A percentile compares a stretch with the other conserved stretches of the same genome.
phyloP scores from a whole-genome alignment of 768 basidiomycete genomes.

The Russula sp. region DNA sequence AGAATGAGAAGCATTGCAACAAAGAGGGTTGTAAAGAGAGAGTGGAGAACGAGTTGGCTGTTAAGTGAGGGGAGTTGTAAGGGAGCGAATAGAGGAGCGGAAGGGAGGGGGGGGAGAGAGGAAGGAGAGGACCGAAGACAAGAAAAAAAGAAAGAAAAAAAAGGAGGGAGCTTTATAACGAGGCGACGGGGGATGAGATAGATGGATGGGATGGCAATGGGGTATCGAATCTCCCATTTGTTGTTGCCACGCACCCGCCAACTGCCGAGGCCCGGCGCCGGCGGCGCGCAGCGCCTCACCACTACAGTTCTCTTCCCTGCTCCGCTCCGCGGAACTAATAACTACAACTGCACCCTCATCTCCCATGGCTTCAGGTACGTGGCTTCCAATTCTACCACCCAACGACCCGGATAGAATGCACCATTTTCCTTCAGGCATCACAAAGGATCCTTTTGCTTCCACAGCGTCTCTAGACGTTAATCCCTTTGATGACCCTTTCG shows the following conservation, averaged over 20 bases:
- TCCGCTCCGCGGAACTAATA: too few species aligned
- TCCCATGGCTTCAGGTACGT: slow-evolving; percentile 20
- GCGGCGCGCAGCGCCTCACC: background rate
- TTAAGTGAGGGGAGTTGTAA: slow-evolving; percentile 10
- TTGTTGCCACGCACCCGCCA: too few species aligned
- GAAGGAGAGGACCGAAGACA: background rate
- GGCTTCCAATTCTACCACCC: background rate
- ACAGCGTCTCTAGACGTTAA: slow-evolving; percentile 80
- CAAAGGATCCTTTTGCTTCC: slow-evolving; percentile 79
- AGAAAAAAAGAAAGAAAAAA: background rate
- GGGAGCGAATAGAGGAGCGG: slow-evolving; percentile 5
- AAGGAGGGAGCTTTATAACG: background rate
- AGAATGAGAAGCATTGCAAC: slow-evolving; percentile 28
- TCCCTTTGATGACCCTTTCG: slow-evolving; percentile 82
- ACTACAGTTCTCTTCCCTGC: too few species aligned
- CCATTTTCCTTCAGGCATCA: slow-evolving; percentile 26
- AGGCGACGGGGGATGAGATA: background rate
- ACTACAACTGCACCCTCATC: background rate
- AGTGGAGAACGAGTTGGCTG: slow-evolving; percentile 7
- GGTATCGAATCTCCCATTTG: too few species aligned
- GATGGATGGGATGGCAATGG: background rate
- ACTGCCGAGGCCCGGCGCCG: too few species aligned
- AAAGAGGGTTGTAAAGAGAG: slow-evolving; percentile 20
- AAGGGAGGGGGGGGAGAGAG: background rate
- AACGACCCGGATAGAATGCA: slow-evolving; percentile 2